A percentile compares a stretch with the other conserved stretches of the same genome.
These are phyloP conservation scores for Colletotrichum agaves DNA, from an alignment of 2,329 filamentous ascomycete genomes.

Conservation along the genomic window DNA sequence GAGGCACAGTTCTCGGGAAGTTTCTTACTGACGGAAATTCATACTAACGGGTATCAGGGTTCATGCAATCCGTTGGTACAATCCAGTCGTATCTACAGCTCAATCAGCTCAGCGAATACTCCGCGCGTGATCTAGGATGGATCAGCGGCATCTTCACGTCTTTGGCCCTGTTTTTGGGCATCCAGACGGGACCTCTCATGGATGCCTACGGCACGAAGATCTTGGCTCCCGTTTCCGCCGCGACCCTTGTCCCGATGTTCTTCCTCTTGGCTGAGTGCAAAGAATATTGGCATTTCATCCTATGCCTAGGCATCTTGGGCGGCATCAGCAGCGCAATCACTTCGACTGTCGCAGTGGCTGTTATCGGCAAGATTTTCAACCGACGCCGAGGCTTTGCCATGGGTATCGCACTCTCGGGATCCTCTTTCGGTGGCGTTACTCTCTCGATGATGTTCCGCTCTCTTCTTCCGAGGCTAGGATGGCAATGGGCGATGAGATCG, in stretches of 20 bases:
- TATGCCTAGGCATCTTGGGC: slow-evolving; percentile 54
- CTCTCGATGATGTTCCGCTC: slow-evolving; percentile 48
- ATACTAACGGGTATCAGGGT: slow-evolving; percentile 44
- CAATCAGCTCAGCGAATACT: slow-evolving; percentile 55
- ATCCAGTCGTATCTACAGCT: slow-evolving; percentile 58
- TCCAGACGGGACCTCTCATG: slow-evolving; percentile 60
- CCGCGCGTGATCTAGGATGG: slow-evolving; percentile 59
- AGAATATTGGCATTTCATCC: slow-evolving; percentile 60
- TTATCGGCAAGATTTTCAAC: slow-evolving; percentile 46
- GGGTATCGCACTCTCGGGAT: slow-evolving; percentile 41
- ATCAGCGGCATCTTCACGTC: slow-evolving; percentile 59
- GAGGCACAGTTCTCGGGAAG: neutral
- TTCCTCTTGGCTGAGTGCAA: slow-evolving; percentile 58
- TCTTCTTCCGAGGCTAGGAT: slow-evolving; percentile 45
- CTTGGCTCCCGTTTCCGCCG: slow-evolving; percentile 51
- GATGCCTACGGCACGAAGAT: slow-evolving; percentile 57
- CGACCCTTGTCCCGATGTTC: slow-evolving; percentile 51
- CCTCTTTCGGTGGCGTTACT: slow-evolving; percentile 44
- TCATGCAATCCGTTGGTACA: slow-evolving; percentile 60
- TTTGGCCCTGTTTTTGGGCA: slow-evolving; percentile 54
- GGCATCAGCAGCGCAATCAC: slow-evolving; percentile 54
- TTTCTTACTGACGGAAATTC: neutral
- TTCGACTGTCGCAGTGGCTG: slow-evolving; percentile 48
- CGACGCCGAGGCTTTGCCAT: slow-evolving; percentile 42
- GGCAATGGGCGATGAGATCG: slow-evolving; percentile 48